phyloP scores from a whole-genome alignment of 1,139 yeast genomes.

The Lodderomyces elongisporus region DNA sequence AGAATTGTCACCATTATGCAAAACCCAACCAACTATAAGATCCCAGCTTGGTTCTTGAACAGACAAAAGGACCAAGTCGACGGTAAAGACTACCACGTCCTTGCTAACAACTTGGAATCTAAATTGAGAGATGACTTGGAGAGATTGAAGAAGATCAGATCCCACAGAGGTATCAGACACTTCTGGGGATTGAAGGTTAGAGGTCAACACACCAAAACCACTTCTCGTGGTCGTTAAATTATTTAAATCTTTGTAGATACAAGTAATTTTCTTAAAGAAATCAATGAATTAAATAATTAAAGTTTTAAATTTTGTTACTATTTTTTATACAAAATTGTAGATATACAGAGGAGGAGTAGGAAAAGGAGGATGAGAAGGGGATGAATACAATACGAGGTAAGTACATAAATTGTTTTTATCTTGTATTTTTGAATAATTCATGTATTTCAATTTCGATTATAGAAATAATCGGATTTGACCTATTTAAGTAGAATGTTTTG shows the following conservation, averaged over 20 bases:
- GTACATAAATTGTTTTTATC: too few relatives aligned
- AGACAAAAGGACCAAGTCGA: slow-evolving; percentile 98
- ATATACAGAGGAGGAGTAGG: too few relatives aligned
- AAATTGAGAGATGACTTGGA: slow-evolving; percentile 99
- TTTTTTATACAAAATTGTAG: too few relatives aligned
- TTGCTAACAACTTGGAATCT: slow-evolving; percentile 98
- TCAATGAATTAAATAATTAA: too few relatives aligned
- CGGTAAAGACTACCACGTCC: slow-evolving; percentile 98
- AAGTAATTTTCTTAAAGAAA: slow-evolving; percentile 15
- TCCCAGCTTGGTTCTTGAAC: slow-evolving; percentile 99
- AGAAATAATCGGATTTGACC: too few relatives aligned
- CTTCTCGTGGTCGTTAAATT: slow-evolving; percentile 80
- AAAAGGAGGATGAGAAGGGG: too few relatives aligned
- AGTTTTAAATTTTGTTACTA: too few relatives aligned
- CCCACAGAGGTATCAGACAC: slow-evolving; percentile 99
- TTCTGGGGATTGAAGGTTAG: slow-evolving; percentile 97
- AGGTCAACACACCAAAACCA: slow-evolving; percentile 99
- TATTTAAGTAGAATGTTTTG: too few relatives aligned
- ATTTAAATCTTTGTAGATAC: slow-evolving; percentile 8
- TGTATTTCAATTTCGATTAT: slow-evolving; percentile 4
- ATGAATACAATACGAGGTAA: too few relatives aligned
- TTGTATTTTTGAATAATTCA: slow-evolving; percentile 4
- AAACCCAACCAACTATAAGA: slow-evolving; percentile 98
- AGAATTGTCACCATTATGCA: slow-evolving; percentile 99
- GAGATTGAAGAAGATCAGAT: slow-evolving; percentile 99